phyloP scores from a whole-genome alignment of 164 flowering plant genomes.

The Vitis amurensis region DNA sequence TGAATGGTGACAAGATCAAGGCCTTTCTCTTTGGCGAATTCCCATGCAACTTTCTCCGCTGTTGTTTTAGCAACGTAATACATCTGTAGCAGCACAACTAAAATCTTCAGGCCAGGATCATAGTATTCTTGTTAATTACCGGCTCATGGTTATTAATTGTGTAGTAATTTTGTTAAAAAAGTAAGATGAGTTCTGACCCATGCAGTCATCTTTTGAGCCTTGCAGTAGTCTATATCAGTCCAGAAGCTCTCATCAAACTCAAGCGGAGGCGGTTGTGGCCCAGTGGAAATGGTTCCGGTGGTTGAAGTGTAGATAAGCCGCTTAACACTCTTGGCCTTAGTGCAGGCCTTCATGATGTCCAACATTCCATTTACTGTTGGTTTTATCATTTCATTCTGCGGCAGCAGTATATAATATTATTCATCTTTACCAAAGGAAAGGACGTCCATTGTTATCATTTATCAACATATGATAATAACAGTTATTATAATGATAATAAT shows the following conservation, averaged over 20 bases:
- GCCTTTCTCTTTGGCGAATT: conserved; percentile 24
- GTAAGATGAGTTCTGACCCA: conserved; percentile 17
- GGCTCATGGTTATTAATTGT: no score
- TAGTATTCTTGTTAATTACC: no score
- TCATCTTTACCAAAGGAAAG: no score
- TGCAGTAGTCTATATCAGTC: conserved; percentile 26
- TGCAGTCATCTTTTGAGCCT: conserved; percentile 28
- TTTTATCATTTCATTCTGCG: no score
- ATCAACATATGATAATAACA: no score
- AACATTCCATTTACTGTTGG: no score
- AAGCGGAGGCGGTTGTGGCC: conserved; percentile 8
- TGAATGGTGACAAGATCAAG: neutral
- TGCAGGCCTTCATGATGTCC: conserved; percentile 6
- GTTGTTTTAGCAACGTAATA: conserved; percentile 31
- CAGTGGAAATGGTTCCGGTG: conserved; percentile 25
- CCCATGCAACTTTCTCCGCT: conserved; percentile 40
- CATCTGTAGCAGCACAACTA: conserved; percentile 17
- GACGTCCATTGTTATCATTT: no score
- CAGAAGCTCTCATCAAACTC: conserved; percentile 23
- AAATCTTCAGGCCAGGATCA: no score
- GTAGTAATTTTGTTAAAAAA: no score
- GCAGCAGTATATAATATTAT: no score
- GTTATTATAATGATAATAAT: no score
- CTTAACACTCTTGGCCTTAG: conserved; percentile 23
- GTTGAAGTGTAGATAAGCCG: conserved; percentile 33